Conservation (phyloP, 2,329 filamentous ascomycete species). For the Nemania sp. region DNA sequence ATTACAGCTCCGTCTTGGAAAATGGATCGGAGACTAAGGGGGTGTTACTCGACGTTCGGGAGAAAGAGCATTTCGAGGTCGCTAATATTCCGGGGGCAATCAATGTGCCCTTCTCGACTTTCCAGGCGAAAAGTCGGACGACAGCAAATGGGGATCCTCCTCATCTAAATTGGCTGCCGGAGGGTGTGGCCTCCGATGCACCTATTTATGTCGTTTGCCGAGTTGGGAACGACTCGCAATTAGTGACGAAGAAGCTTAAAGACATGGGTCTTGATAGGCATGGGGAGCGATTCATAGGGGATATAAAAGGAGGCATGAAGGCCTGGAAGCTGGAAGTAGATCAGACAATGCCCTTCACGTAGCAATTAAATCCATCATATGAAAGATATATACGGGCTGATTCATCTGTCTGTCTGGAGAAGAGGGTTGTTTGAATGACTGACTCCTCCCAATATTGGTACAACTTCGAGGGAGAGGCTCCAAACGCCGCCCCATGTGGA, state of each 20-base stretch:
- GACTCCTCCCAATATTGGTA: slow-evolving; percentile 47
- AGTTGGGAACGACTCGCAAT: slow-evolving; percentile 82
- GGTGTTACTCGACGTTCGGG: slow-evolving; percentile 83
- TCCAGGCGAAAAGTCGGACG: slow-evolving; percentile 51
- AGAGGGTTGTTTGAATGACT: slow-evolving; percentile 44
- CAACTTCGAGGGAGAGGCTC: slow-evolving; percentile 48
- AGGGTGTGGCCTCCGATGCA: slow-evolving; percentile 54
- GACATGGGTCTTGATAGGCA: slow-evolving; percentile 66
- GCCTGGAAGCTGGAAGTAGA: slow-evolving; percentile 81
- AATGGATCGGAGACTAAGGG: slow-evolving; percentile 52
- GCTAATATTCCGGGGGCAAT: slow-evolving; percentile 80
- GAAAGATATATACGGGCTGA: background rate
- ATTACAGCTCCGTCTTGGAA: slow-evolving; percentile 62
- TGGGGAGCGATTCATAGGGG: slow-evolving; percentile 71
- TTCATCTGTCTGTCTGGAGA: slow-evolving; percentile 26
- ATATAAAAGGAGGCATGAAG: slow-evolving; percentile 77
- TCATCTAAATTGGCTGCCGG: slow-evolving; percentile 55
- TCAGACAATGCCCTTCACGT: slow-evolving; percentile 65
- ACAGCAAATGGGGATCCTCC: slow-evolving; percentile 40
- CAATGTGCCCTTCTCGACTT: slow-evolving; percentile 76
- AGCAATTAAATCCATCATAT: slow-evolving; percentile 35
- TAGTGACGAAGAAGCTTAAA: slow-evolving; percentile 74
- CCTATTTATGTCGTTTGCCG: slow-evolving; percentile 80
- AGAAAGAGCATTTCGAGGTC: slow-evolving; percentile 85
- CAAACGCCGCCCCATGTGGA: slow-evolving; percentile 45